Conservation (phyloP, 495 filamentous ascomycete species). For the Pyronema omphalodes region DNA sequence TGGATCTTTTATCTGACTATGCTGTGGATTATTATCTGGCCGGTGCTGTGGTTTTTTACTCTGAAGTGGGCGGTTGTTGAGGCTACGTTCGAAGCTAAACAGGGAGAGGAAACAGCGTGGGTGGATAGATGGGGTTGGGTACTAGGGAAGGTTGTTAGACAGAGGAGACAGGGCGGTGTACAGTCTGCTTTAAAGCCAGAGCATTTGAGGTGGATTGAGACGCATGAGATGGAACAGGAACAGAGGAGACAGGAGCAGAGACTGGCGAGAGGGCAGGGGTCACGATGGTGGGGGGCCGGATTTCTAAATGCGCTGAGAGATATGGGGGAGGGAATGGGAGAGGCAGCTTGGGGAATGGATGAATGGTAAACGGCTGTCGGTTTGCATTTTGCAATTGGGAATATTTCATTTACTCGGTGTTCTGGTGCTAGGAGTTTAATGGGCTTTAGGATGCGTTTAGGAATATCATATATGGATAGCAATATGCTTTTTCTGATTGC, state of each 20-base stretch:
- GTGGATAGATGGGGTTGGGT: constrained; percentile 9
- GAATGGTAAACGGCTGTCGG: background rate
- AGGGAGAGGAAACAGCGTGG: constrained; percentile 14
- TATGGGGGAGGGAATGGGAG: background rate
- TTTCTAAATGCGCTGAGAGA: background rate
- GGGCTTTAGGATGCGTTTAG: no score
- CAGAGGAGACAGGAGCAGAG: background rate
- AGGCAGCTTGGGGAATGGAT: constrained; percentile 1
- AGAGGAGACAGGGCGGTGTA: background rate
- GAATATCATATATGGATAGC: no score
- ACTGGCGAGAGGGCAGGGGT: background rate
- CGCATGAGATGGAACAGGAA: background rate
- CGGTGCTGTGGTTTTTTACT: constrained; percentile 41
- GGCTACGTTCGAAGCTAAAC: constrained; percentile 28
- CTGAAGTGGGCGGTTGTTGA: constrained; percentile 40
- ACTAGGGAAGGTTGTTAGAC: constrained; percentile 10
- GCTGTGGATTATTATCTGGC: constrained; percentile 45
- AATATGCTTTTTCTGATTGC: no score
- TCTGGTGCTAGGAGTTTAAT: no score
- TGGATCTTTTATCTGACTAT: constrained; percentile 43
- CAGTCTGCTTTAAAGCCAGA: constrained; percentile 1
- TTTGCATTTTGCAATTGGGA: background rate
- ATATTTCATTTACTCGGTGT: no score
- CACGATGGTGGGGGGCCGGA: background rate
- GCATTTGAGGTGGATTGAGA: constrained; percentile 2